A percentile compares a stretch with the other conserved stretches of the same genome.
Evolutionary conservation across 306 rosid genomes (phyloP).

Genomic region (Quercus alba): DNA sequence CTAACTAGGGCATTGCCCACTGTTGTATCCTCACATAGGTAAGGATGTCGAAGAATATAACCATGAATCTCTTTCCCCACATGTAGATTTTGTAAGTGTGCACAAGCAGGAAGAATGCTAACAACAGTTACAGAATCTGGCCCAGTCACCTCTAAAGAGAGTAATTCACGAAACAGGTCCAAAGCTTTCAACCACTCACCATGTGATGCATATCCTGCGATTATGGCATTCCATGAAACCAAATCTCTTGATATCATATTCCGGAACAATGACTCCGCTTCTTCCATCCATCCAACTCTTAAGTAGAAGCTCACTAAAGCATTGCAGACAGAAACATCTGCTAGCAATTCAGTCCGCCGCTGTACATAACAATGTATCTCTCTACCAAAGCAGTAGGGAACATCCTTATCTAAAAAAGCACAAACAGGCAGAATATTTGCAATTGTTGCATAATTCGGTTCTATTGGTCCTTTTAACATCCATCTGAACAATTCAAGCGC

Average conservation of each 20-base stretch:
- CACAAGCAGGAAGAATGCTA: slow-evolving; percentile 77
- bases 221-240: slow-evolving; percentile 87
- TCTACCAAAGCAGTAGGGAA: slow-evolving; percentile 55
- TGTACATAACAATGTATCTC: slow-evolving; percentile 67
- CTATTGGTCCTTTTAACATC: slow-evolving; percentile 57
- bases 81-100: slow-evolving; percentile 36
- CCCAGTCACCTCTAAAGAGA: slow-evolving; percentile 26
- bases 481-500: slow-evolving; percentile 27
- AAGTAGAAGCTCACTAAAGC: slow-evolving; percentile 78
- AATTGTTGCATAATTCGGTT: slow-evolving; percentile 68
- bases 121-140: slow-evolving; percentile 74
- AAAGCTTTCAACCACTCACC: slow-evolving; percentile 76
- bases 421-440: slow-evolving; percentile 70
- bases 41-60: slow-evolving; percentile 51
- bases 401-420: slow-evolving; percentile 42
- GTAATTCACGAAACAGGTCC: slow-evolving; percentile 48
- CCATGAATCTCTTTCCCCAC: slow-evolving; percentile 74
- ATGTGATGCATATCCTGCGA: slow-evolving; percentile 66
- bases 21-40: slow-evolving; percentile 44
- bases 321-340: slow-evolving; percentile 62
- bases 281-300: slow-evolving; percentile 50
- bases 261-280: slow-evolving; percentile 63
- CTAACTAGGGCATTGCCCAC: slow-evolving; percentile 79
- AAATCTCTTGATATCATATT: slow-evolving; percentile 69
- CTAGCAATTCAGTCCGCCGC: slow-evolving; percentile 47